Base-by-base conservation (phyloP, 2,329 filamentous ascomycete genomes). In the Colletotrichum eremochloae region DNA sequence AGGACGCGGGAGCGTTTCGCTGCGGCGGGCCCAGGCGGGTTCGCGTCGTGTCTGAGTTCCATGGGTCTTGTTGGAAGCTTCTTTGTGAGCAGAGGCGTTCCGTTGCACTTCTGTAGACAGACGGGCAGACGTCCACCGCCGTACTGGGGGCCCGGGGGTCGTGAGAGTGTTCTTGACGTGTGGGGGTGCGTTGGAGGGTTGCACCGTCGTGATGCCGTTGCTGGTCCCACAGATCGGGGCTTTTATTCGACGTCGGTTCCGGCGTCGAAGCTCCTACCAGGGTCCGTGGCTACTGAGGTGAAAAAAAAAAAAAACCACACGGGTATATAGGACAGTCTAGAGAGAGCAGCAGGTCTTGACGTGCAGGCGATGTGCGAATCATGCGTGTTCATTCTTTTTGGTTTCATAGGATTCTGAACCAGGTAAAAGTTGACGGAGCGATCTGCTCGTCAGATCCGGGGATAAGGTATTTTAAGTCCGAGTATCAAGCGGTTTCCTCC, bases 1-100 rank as follows among this genome's bases (percentile, higher is more conserved):
- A 88, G 80, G 31, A 88, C 80, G 44, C 87, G 83, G 29, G 81
- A 82, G 36, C 87, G 84, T 77, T 87, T 88, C 46, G 74, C 56
- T 60, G 68, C 36, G 20, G 48, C 40, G 55, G 58, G 61, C 9
- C 60, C 64, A 9, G 50, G 33, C 11, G 60, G 68, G 24, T 48
- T 53, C 8, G 14, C 20, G 42, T 60, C 31, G n/a, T 42, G 44
- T 4, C 44, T 46, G 15, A 40, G 46, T 1, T 63, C 29, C 57
- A 72, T 72, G 29, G n/a, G 46, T 3, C 20, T 48, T 48, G 46
- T 48, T 7, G n/a, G 9, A n/a, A 11, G 46, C 20, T 48, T 42
- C 40, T 15, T 9, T 6, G 7, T 14, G 29, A 3, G 6, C 2
- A 15, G 29, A 3, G 29, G 14, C 12, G 24, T 29, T 33, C n/a